Percentiles rank a stretch among this genome's conserved stretches.
These are phyloP conservation scores for Penicillium cataractarum DNA, from an alignment of 495 filamentous ascomycete genomes.

Conservation along the genomic window DNA sequence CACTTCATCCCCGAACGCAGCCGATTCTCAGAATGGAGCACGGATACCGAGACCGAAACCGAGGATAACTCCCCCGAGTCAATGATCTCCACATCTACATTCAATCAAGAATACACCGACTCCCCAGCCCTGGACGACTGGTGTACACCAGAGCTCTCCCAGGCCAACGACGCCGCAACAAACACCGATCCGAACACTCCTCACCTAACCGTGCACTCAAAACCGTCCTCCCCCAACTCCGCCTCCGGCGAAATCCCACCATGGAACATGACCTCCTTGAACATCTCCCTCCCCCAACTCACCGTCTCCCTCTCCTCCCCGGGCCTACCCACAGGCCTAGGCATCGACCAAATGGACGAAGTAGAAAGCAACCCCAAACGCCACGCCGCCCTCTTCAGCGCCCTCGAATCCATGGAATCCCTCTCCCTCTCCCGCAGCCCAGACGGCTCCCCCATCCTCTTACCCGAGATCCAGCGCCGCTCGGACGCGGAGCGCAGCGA, in stretches of 20 bases:
- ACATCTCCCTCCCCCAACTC: constrained; percentile 34
- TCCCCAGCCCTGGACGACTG: constrained; percentile 28
- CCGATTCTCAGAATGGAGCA: constrained; percentile 54
- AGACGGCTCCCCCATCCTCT: constrained; percentile 28
- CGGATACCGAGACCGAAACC: constrained; percentile 35
- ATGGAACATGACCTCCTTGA: constrained; percentile 28
- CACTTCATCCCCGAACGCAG: constrained; percentile 38
- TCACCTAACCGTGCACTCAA: constrained; percentile 41
- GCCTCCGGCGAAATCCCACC: constrained; percentile 35
- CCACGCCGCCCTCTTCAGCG: constrained; percentile 47
- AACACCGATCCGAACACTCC: constrained; percentile 46
- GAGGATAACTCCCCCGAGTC: constrained; percentile 43
- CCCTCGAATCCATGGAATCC: constrained; percentile 36
- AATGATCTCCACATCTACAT: constrained; percentile 40
- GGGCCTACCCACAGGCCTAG: constrained; percentile 41
- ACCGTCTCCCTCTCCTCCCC: constrained; percentile 36
- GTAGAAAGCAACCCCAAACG: constrained; percentile 51
- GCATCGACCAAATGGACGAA: constrained; percentile 41
- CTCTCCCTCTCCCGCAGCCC: constrained; percentile 36
- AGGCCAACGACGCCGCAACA: constrained; percentile 28
- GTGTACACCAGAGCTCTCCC: constrained; percentile 31
- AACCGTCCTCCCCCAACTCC: constrained; percentile 41
- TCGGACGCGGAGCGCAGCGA: constrained; percentile 15
- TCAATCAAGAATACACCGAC: constrained; percentile 29
- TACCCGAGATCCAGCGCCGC: constrained; percentile 25